phyloP scores from a whole-genome alignment of 106 monocot genomes.

The Dioscorea zingiberensis region DNA sequence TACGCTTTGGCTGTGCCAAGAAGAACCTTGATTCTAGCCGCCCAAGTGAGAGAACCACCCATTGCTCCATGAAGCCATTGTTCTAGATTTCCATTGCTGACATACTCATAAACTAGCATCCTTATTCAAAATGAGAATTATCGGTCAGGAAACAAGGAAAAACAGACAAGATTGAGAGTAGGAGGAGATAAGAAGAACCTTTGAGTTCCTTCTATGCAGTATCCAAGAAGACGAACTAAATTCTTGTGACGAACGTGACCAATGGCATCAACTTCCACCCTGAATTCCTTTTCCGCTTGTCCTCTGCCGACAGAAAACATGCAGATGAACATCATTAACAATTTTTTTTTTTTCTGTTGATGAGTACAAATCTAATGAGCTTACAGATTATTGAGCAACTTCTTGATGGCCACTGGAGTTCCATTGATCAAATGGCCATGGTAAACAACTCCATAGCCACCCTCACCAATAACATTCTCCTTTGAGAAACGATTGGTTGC shows the following conservation, averaged over 20 bases:
- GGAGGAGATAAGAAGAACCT: constrained; percentile 12
- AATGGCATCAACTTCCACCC: constrained; percentile 36
- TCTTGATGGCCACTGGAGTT: constrained; percentile 25
- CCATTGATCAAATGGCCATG: constrained; percentile 16
- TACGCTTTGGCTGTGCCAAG: no score
- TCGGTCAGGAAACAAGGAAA: no score
- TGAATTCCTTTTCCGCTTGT: constrained; percentile 37
- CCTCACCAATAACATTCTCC: constrained; percentile 25
- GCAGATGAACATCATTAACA: no score
- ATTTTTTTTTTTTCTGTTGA: no score
- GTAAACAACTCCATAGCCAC: constrained; percentile 31
- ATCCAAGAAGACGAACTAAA: constrained; percentile 36
- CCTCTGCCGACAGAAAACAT: constrained; percentile 5
- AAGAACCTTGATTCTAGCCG: no score
- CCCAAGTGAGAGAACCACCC: no score
- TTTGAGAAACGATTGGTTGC: constrained; percentile 20
- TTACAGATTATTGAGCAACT: constrained; percentile 33
- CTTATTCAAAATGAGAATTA: constrained; percentile 2
- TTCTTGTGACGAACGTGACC: constrained; percentile 42
- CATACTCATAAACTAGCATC: constrained; percentile 53
- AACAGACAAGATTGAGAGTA: no score
- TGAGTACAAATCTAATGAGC: neutral
- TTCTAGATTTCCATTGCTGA: constrained; percentile 39
- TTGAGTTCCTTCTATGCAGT: constrained; percentile 29
- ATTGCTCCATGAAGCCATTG: constrained; percentile 35